phyloP scores from a whole-genome alignment of 169 alveolate species.

The Plasmodium fragile region DNA sequence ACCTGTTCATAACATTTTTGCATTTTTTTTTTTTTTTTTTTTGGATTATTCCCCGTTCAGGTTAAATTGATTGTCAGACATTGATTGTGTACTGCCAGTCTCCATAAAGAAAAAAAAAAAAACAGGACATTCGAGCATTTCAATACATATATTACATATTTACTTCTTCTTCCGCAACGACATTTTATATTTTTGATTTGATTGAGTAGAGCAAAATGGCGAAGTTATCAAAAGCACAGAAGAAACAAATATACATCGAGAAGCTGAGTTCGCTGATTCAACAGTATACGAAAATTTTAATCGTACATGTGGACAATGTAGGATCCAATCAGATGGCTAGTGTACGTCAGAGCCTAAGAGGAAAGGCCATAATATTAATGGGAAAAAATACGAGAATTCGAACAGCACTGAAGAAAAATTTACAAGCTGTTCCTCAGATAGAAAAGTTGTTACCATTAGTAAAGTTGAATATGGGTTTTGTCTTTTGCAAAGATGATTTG shows the following conservation, averaged over 20 bases:
- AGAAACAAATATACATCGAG: slow-evolving; percentile 92
- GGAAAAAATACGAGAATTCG: slow-evolving; percentile 98
- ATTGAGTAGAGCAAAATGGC: slow-evolving; percentile 84
- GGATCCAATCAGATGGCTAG: slow-evolving; percentile 96
- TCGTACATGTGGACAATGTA: slow-evolving; percentile 96
- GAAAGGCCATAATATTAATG: slow-evolving; percentile 94
- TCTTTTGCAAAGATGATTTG: slow-evolving; percentile 96
- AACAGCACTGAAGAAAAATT: slow-evolving; percentile 92
- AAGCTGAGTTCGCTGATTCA: slow-evolving; percentile 88
- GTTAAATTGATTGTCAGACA: slow-evolving; percentile 79
- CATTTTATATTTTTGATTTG: not conserved
- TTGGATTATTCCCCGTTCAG: slow-evolving; percentile 1
- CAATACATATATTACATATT: not conserved
- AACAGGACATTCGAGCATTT: not conserved
- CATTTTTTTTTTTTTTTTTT: not conserved
- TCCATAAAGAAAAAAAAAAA: slow-evolving; percentile 55
- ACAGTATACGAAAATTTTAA: slow-evolving; percentile 90
- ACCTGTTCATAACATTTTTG: not conserved
- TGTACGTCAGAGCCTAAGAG: slow-evolving; percentile 95
- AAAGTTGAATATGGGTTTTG: slow-evolving; percentile 96
- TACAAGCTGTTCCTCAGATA: slow-evolving; percentile 86
- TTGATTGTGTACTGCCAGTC: slow-evolving; percentile 78
- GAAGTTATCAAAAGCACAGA: slow-evolving; percentile 87
- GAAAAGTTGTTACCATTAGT: slow-evolving; percentile 91
- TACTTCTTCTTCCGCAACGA: not conserved